Evolutionary conservation across 371 early-diverging fungal species (phyloP), one percentile per base, ranked within the genome.

Genomic region (Syncephalastrum contaminatum): DNA sequence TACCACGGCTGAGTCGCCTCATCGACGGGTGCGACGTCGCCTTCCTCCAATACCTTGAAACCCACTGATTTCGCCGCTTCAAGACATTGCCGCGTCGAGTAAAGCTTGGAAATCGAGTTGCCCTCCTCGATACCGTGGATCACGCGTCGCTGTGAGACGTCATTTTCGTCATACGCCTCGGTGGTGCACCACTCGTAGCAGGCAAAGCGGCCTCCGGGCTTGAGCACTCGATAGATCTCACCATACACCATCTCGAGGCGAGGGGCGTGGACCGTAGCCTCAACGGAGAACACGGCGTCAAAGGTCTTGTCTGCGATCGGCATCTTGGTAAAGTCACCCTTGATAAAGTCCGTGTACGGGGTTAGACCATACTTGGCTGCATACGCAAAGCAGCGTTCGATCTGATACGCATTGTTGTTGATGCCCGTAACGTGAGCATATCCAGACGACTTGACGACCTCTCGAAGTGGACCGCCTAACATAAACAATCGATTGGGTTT

Each of bases 381-480:
- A 30, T 90, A 84, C 24, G 81, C 80, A 50, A 70, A 64, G 64
- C 86, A 87, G 2, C 88, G 82, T 64, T 90, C 81, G 43, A 91
- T 83, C 69, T 91, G 92, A 68, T 91, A 91, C 43, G 82, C 82
- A 73, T 91, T 91, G 82, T 91, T 91, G 73, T 91, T 91, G 54
- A 91, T 70, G 12, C 92, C 92, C 13, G 86, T 86, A 51, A 91
- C 83, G 60, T 81, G 84, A 24, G 75, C 71, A 40, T 88, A 85
- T 2, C 88, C 87, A 42, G 87, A 80, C 62, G 88, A 77, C 59
- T 86, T 79, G 44, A 87, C 82, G 56, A 90, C 80, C 61, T 91
- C 91, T 43, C 92, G 82, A 10, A 89, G 74, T 3, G 92, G 92
- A 19, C 92, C 92, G 54, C 74, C 71, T 71, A 56, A 14, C 36